A percentile compares a stretch with the other conserved stretches of the same genome.
These are phyloP conservation scores for Coniochaeta sp. DNA, from an alignment of 2,329 filamentous ascomycete genomes.

Conservation along the genomic window DNA sequence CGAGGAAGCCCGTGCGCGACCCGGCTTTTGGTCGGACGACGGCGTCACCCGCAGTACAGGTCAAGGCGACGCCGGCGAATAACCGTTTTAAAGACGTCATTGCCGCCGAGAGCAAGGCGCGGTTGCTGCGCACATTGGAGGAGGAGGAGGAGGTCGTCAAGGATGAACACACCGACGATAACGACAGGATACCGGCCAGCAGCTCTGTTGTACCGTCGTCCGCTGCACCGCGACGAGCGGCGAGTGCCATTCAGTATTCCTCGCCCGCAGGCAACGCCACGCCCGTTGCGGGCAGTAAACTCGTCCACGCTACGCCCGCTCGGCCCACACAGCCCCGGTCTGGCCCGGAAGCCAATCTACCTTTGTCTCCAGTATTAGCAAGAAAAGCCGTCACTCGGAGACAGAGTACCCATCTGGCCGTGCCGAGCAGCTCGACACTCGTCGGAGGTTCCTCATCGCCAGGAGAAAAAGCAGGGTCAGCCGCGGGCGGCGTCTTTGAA, in stretches of 20 bases:
- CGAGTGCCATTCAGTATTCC: slow-evolving; percentile 5
- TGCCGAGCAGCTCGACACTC: not conserved
- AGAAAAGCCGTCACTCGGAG: slow-evolving; percentile 2
- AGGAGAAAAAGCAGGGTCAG: not conserved
- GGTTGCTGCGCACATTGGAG: slow-evolving; percentile 1
- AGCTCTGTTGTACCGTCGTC: slow-evolving; percentile 18
- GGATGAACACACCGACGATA: slow-evolving; percentile 28
- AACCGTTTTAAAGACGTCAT: slow-evolving; percentile 46
- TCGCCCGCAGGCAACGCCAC: slow-evolving; percentile 1
- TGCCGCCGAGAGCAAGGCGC: slow-evolving; percentile 15
- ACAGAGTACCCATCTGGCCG: not conserved
- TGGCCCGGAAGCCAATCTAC: not conserved
- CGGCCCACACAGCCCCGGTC: not conserved
- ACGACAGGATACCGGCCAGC: slow-evolving; percentile 27
- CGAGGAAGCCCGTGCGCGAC: slow-evolving; percentile 35
- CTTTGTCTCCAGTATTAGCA: slow-evolving; percentile 10
- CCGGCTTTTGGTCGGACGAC: slow-evolving; percentile 17
- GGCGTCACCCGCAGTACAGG: slow-evolving; percentile 31
- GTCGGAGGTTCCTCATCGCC: slow-evolving; percentile 11
- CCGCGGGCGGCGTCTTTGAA: slow-evolving; percentile 13
- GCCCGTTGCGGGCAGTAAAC: not conserved
- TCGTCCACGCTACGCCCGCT: not conserved
- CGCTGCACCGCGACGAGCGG: slow-evolving; percentile 13
- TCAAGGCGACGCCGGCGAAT: slow-evolving; percentile 51
- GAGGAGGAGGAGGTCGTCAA: slow-evolving; percentile 1